Conservation (phyloP, 2,329 filamentous ascomycete genomes). For the Sporothrix brasiliensis region DNA sequence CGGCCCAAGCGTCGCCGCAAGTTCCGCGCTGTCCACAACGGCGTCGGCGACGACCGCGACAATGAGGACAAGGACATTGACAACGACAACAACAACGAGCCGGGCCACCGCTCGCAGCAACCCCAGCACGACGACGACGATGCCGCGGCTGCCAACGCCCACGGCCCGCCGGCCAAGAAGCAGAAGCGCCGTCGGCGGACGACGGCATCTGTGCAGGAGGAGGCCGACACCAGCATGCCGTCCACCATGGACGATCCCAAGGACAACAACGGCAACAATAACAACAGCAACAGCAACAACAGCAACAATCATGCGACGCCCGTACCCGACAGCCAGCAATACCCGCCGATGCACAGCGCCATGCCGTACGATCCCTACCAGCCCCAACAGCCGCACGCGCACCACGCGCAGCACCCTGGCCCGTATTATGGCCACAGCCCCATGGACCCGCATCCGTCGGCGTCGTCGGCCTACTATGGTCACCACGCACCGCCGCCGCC, state of each 20-base stretch:
- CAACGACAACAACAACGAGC: slow-evolving; percentile 11
- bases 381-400: background rate
- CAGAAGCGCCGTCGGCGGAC: slow-evolving; percentile 29
- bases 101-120: background rate
- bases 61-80: slow-evolving; percentile 6
- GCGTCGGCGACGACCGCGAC: slow-evolving; percentile 45
- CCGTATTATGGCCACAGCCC: background rate
- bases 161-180: slow-evolving; percentile 39
- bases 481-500: slow-evolving; percentile 16
- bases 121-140: background rate
- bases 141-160: slow-evolving; percentile 36
- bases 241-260: background rate
- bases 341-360: slow-evolving; percentile 16
- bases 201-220: background rate
- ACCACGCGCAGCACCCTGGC: background rate
- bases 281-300: background rate
- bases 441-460: slow-evolving; percentile 1
- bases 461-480: slow-evolving; percentile 12
- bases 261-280: background rate
- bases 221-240: background rate
- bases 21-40: slow-evolving; percentile 42
- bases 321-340: background rate
- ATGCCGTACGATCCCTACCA: slow-evolving; percentile 27
- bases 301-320: background rate
- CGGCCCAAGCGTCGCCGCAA: slow-evolving; percentile 57